Evolutionary conservation across 169 alveolate genomes (phyloP), one percentile per base, ranked within the genome.

Genomic region (Plasmodium fragile): DNA sequence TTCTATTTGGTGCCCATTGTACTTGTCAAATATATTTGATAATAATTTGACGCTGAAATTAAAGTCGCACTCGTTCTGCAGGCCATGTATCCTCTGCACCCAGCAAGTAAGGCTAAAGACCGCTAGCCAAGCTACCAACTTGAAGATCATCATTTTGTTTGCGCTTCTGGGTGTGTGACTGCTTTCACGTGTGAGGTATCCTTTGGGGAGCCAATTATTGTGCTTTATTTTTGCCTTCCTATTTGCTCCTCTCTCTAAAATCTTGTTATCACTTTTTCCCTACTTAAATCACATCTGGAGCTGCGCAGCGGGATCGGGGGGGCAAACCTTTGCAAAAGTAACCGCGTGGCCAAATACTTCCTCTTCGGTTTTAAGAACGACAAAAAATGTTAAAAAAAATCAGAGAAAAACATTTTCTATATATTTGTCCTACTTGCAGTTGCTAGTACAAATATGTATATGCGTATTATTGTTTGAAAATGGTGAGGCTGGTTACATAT

Each of bases 11-110:
- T 34, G n/a, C 41, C 94, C 90, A 59, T 89, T 78, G 79, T 85
- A 85, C 43, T 69, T 85, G 30, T 85, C 93, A 77, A 75, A 85
- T 34, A 85, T 49, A 73, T 85, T 75, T n/a, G 43, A 73, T 43
- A 85, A 53, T 41, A 69, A 39, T 0, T 18, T 73, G 59, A 32
- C 93, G 43, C 53, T 39, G 80, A 85, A 85, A 22, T 73, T 45
- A 69, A 85, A 85, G 43, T 85, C 93, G 30, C 93, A 85, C 8
- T 73, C 80, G n/a, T 75, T 73, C 41, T 72, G 36, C 32, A 39
- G 39, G 65, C 80, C 59, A 25, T 73, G 79, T 75, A 75, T 52
- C 36, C 69, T 53, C 59, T 36, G 79, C 8, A 28, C 2, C 41
- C 65, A 52, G 25, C 30, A 13, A 85, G 65, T 41, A 75, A 73